Evolutionary conservation across 495 filamentous ascomycete genomes (phyloP).

Genomic region (Chaetomidium leptoderma): DNA sequence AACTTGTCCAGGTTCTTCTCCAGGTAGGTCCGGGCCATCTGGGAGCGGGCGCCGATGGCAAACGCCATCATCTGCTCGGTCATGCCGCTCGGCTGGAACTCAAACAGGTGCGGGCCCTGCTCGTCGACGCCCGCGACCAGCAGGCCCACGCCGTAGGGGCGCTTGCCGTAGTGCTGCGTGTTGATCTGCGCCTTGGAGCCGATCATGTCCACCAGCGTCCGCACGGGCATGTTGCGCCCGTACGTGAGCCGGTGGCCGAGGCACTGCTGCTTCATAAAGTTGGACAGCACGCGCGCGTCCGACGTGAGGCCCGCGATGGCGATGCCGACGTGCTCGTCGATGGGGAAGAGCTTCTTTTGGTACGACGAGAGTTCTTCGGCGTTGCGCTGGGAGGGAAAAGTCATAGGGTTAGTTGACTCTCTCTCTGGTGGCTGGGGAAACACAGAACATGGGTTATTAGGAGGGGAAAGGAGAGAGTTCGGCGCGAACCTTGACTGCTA

Average conservation of each 20-base stretch:
- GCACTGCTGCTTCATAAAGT: slow-evolving; percentile 99
- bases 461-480: background rate
- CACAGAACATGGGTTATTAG: too few relatives aligned
- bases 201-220: slow-evolving; percentile 82
- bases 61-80: slow-evolving; percentile 95
- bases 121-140: slow-evolving; percentile 93
- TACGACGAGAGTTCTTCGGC: slow-evolving; percentile 99
- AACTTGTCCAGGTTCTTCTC: slow-evolving; percentile 88
- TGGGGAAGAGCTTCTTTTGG: slow-evolving; percentile 97
- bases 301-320: slow-evolving; percentile 96
- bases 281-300: slow-evolving; percentile 97
- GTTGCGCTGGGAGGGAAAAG: slow-evolving; percentile 62
- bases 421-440: background rate
- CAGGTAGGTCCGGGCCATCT: slow-evolving; percentile 95
- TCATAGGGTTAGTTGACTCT: slow-evolving; percentile 15
- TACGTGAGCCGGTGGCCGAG: slow-evolving; percentile 93
- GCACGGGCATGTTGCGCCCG: slow-evolving; percentile 83
- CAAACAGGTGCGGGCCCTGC: slow-evolving; percentile 89
- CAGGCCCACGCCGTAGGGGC: slow-evolving; percentile 93
- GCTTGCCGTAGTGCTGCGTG: slow-evolving; percentile 95
- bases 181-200: slow-evolving; percentile 95
- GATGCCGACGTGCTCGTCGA: slow-evolving; percentile 93
- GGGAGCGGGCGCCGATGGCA: slow-evolving; percentile 89
- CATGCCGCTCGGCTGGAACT: slow-evolving; percentile 95
- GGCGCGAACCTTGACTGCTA: slow-evolving; percentile 90